A percentile compares a stretch with the other conserved stretches of the same genome.
phyloP scores from a whole-genome alignment of 2,329 filamentous ascomycete species.

The Talaromyces islandicus region DNA sequence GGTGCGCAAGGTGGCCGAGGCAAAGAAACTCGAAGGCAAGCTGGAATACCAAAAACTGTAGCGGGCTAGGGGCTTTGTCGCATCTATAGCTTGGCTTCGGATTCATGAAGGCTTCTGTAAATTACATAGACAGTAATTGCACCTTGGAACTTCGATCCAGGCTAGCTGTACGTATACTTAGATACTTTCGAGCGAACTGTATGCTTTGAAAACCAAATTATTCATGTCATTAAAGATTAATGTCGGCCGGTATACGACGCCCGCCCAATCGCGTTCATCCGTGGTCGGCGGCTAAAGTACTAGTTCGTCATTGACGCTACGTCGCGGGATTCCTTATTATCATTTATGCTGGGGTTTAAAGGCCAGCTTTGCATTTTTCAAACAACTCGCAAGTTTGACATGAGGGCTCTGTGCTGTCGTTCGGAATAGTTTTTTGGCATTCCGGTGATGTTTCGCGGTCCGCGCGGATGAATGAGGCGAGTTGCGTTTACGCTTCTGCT shows the following conservation, averaged over 20 bases:
- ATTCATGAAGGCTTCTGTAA: slow-evolving; percentile 11
- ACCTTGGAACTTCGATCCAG: neutral
- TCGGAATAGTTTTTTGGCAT: neutral
- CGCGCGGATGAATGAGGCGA: neutral
- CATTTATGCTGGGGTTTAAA: neutral
- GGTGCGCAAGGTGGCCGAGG: slow-evolving; percentile 91
- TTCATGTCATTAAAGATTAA: neutral
- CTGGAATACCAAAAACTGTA: slow-evolving; percentile 95
- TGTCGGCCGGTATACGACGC: neutral
- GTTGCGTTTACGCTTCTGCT: neutral
- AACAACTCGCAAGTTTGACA: neutral
- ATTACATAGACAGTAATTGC: slow-evolving; percentile 12
- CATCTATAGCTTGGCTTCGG: neutral
- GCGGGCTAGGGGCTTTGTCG: slow-evolving; percentile 12
- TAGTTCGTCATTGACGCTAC: neutral
- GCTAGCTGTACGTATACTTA: neutral
- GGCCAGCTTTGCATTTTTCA: neutral
- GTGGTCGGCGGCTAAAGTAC: neutral
- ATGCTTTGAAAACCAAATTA: neutral
- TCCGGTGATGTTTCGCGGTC: neutral
- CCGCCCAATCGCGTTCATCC: neutral
- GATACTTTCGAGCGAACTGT: neutral
- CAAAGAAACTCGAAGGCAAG: slow-evolving; percentile 98
- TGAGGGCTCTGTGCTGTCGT: neutral
- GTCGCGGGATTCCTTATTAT: neutral